Percentiles rank a stretch among this genome's conserved stretches.
Conservation (phyloP, 192 early-diverging fungal genomes). For the Mortierella hygrophila region DNA sequence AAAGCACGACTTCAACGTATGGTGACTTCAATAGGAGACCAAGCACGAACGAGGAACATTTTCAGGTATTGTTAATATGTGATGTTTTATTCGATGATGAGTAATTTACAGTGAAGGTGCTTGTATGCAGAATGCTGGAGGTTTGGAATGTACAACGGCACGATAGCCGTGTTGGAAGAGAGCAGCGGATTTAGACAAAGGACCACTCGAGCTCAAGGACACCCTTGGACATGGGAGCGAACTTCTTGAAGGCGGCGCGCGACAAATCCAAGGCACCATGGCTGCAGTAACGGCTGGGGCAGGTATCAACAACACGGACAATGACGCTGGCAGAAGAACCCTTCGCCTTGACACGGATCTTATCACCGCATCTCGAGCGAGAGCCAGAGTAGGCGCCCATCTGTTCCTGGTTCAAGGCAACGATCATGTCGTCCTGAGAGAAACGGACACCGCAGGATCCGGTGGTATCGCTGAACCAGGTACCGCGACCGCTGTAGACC, state of each 20-base stretch:
- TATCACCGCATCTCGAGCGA: slow-evolving; percentile 41
- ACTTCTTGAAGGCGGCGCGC: slow-evolving; percentile 41
- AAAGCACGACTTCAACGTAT: background rate
- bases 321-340: slow-evolving; percentile 24
- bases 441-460: slow-evolving; percentile 42
- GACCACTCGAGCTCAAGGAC: slow-evolving; percentile 42
- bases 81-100: background rate
- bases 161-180: background rate
- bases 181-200: slow-evolving; percentile 27
- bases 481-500: slow-evolving; percentile 40
- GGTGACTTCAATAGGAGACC: background rate
- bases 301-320: slow-evolving; percentile 44
- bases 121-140: background rate
- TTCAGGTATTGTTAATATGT: background rate
- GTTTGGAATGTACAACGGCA: background rate
- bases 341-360: slow-evolving; percentile 40
- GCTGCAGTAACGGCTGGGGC: slow-evolving; percentile 42
- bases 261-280: slow-evolving; percentile 40
- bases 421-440: slow-evolving; percentile 50
- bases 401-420: slow-evolving; percentile 46
- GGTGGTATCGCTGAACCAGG: slow-evolving; percentile 50
- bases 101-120: background rate
- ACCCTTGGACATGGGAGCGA: slow-evolving; percentile 34
- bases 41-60: background rate
- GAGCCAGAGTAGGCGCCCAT: slow-evolving; percentile 35